Conservation (phyloP, 73 alveolate species). For the Stentor roeselii region DNA sequence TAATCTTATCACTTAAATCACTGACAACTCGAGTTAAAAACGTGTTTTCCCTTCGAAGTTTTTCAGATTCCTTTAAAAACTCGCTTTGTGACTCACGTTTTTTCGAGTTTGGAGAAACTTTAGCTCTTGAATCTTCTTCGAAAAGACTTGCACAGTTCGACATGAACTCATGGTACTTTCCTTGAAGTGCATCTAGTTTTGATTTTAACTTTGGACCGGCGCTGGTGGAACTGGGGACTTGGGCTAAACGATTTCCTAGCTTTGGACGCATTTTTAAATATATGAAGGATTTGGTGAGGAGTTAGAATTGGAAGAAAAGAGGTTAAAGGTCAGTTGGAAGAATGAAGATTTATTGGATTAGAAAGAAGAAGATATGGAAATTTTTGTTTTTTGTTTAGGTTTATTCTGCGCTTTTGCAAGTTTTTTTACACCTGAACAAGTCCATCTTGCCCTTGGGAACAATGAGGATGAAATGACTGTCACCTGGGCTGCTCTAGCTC, state of each 20-base stretch:
- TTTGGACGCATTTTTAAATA: no score
- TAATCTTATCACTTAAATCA: not conserved
- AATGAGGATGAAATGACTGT: slow-evolving; percentile 11
- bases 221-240: no score
- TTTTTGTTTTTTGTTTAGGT: no score
- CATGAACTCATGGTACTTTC: not conserved
- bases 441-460: not conserved
- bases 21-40: not conserved
- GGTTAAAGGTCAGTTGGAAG: no score
- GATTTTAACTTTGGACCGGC: not conserved
- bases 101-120: not conserved
- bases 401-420: no score
- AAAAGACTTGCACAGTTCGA: not conserved
- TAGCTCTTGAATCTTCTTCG: not conserved
- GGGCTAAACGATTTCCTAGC: no score
- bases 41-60: not conserved
- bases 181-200: not conserved
- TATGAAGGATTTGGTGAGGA: no score
- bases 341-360: no score
- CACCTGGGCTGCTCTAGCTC: not conserved
- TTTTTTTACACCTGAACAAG: not conserved
- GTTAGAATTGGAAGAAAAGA: no score
- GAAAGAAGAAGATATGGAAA: no score
- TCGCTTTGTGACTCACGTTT: not conserved
- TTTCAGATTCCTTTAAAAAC: not conserved